Base-by-base conservation (phyloP, 2,329 filamentous ascomycete genomes). In the Zelopaecilomyces penicillatus region DNA sequence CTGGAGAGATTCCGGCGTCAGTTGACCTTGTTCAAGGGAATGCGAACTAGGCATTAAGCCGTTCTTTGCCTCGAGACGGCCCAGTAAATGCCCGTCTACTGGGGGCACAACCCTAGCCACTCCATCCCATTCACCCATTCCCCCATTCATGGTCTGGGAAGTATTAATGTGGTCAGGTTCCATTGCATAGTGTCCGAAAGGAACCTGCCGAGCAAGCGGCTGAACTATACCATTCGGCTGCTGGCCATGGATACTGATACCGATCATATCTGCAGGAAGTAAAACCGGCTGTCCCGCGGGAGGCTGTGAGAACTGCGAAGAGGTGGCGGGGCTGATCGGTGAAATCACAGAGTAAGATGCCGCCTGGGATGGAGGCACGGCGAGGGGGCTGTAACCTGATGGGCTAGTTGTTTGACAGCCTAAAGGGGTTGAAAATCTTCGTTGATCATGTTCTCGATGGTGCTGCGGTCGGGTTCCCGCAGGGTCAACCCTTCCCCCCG, bases 151-250 rank as follows among this genome's bases (percentile, higher is more conserved):
- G 5, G 62, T 62, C 27, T 69, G 64, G 1, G 61, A 59, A 3
- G 58, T 57, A 35, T 57, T 55, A 41, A 71, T 66, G 7, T 62
- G 60, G 6, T 61, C 62, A 2, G 68, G 60, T 34, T 76, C 71
- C 52, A 60, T 80, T 65, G 54, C 78, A 57, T 89, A 91, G 1
- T 82, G 83, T 33, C 81, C 82, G 50, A 87, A 87, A 2, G 88
- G 82, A 50, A 89, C 78, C 56, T 88, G 84, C 3, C 84, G 75
- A 54, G 90, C 85, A 10, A 91, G 74, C 48, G 86, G 80, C 7
- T 83, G 80, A 28, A 88, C 66, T 43, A 80, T 71, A 3, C 67
- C 67, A 47, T 70, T 66, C 19, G 65, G 62, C 45, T 70, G 71
- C 54, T 71, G 73, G 26, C 66, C 64, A 19, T 19, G 19, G 11